Evolutionary conservation across 306 rosid genomes (phyloP), one percentile per base, ranked within the genome.

Genomic region (Rosa chinensis): DNA sequence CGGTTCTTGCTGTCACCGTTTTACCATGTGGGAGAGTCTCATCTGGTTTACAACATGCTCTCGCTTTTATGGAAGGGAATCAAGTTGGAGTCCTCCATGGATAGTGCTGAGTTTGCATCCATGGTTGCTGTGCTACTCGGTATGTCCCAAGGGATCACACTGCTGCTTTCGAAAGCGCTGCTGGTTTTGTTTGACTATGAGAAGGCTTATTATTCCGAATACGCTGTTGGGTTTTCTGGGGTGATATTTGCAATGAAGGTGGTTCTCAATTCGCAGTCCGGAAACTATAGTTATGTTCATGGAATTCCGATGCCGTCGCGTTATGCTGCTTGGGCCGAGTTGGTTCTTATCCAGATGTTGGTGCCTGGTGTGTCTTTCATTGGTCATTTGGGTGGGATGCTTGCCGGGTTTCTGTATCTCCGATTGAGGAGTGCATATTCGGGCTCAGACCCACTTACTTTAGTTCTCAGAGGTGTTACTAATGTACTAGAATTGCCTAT

Each of bases 11-110:
- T 95, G 62, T 95, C 99, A 18, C 80, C 98, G 50, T 92, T 95
- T 84, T 95, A 92, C 84, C 99, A 95, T 64, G 44, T 84, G 50
- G 92, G 88, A 2, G 99, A 95, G 37, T 75, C 98, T 59, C 99
- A 95, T 83, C 85, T 95, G 17, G 91, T 88, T 37, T 95, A 90
- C 88, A 95, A 95, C 83, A 95, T 95, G 99, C 21, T 91, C 25
- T 95, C 98, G 3, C 97, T 95, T 66, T 84, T 95, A 42, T 95
- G 99, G 99, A 95, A 92, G 74, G 99, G 99, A 43, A 85, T 90
- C 68, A 92, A 87, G 20, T 80, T 95, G 62, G 99, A 95, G 76
- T 77, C 70, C 3, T 79, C 98, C 2, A 89, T 92, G 93, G 92
- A 94, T 40, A 91, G 96, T 59, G 6, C 67, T 0, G 76, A 90